Base-by-base conservation (phyloP, 2,329 filamentous ascomycete genomes). In the Thelonectria olida region DNA sequence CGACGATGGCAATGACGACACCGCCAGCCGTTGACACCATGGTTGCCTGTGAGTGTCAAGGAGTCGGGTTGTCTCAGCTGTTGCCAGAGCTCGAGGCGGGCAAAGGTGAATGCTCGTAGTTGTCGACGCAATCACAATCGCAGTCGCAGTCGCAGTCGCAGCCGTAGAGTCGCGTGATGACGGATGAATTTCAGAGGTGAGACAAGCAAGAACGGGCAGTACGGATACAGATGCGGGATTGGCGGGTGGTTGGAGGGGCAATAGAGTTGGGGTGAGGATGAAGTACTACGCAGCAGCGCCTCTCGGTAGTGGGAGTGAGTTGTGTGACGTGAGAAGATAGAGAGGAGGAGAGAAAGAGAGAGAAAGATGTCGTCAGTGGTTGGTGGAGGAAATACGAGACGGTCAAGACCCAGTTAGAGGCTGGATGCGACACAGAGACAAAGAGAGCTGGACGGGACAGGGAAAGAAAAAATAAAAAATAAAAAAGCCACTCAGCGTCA, bases 1-100 rank as follows among this genome's bases (percentile, higher is more conserved):
- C 79, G 67, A 92, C 70, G 72, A 95, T 76, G 72, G 92, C 84
- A 74, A 96, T 88, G 75, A 93, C 85, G 79, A 94, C 88, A 65
- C 90, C 85, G 73, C 89, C 88, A 67, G 85, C 82, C 51, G 85
- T 79, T 66, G 83, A 83, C 73, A 84, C 81, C 84, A 89, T 89
- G 63, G 67, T 79, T 64, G 51, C 1, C 8, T n/a, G 42, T 53
- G 20, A 25, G 28, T 42, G 51, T 13, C 23, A 7, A n/a, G 12
- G 45, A 48, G 25, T n/a, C n/a, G n/a, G n/a, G n/a, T n/a, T n/a
- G n/a, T n/a, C n/a, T n/a, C n/a, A n/a, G n/a, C n/a, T n/a, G n/a
- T n/a, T n/a, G n/a, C n/a, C n/a, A n/a, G n/a, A n/a, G n/a, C n/a
- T n/a, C n/a, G n/a, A n/a, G n/a, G n/a, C n/a, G n/a, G n/a, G n/a